Conservation (phyloP, 78 protist genomes). For the slime mould (Dictyostelium discoideum) region DNA sequence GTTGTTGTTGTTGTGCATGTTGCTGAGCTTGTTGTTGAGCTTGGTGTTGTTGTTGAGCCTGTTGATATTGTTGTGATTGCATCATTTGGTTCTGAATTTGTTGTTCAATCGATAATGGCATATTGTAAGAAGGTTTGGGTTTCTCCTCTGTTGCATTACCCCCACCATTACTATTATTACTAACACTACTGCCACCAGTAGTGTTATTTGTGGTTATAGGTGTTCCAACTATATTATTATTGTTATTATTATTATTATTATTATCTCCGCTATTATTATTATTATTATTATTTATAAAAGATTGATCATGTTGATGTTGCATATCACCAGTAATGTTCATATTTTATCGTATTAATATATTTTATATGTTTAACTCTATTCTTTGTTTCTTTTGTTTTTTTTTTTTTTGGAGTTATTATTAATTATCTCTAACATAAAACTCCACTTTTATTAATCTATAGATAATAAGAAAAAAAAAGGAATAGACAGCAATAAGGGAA, state of each 20-base stretch:
- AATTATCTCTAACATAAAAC: background rate
- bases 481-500: no score
- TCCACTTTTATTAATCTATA: background rate
- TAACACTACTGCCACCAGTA: background rate
- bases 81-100: conserved; percentile 5
- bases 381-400: background rate
- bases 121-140: conserved; percentile 10
- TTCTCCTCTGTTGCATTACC: background rate
- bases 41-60: conserved; percentile 13
- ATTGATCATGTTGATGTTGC: conserved; percentile 14
- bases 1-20: background rate
- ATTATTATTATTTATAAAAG: background rate
- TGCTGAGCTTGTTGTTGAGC: background rate
- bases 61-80: background rate
- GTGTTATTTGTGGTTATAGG: background rate
- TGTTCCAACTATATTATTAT: background rate
- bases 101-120: conserved; percentile 19
- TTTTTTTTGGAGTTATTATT: background rate
- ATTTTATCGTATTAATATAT: background rate
- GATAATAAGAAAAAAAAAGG: no score
- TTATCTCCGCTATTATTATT: background rate
- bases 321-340: background rate
- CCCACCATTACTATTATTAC: background rate
- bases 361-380: background rate
- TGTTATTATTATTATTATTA: background rate